Evolutionary conservation across 352 stramenopile genomes (phyloP), one percentile per base, ranked within the genome.

Genomic region (Phytophthora tentaculata): DNA sequence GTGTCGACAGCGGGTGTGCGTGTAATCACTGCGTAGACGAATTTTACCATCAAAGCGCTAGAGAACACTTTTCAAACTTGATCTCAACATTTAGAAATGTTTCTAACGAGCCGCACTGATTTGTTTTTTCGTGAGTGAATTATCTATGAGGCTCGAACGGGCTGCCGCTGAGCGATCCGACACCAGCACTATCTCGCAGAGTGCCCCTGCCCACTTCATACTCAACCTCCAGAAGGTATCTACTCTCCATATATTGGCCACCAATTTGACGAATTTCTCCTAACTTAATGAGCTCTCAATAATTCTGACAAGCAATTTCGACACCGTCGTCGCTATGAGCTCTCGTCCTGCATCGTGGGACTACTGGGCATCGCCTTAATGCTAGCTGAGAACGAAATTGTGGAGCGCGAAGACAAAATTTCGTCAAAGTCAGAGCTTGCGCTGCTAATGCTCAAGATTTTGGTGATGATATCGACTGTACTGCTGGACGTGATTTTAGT

Each of bases 301-400:
- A n/a, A n/a, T n/a, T n/a, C n/a, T n/a, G n/a, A n/a, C n/a, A n/a
- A 90, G 80, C 79, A 88, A 71, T 91, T 89, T 24, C 69, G 56
- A 8, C 64, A 65, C 3, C 75, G 84, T 19, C 73, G 77, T 2
- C 75, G 65, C 9, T 88, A 76, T 66, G 83, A 91, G 43, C 66
- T 89, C n/a, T 48, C 56, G n/a, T 74, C 79, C 0, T 91, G 82
- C 20, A 62, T 67, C 12, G 29, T 88, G 1, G 84, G 63, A 16
- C 64, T 89, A 0, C 17, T 81, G 1, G 85, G 85, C 9, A 64
- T 93, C 10, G 35, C 83, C 17, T 44, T 93, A 26, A 93, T 93
- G 85, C 77, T 93, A 4, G 71, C 61, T n/a, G 74, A 90, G 57
- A 92, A 91, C 57, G 82, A 92, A 43, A 64, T 86, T 9, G 24